Evolutionary conservation across 2,329 filamentous ascomycete species (phyloP), one percentile per base, ranked within the genome.

Genomic region (Ophiostoma montium): DNA sequence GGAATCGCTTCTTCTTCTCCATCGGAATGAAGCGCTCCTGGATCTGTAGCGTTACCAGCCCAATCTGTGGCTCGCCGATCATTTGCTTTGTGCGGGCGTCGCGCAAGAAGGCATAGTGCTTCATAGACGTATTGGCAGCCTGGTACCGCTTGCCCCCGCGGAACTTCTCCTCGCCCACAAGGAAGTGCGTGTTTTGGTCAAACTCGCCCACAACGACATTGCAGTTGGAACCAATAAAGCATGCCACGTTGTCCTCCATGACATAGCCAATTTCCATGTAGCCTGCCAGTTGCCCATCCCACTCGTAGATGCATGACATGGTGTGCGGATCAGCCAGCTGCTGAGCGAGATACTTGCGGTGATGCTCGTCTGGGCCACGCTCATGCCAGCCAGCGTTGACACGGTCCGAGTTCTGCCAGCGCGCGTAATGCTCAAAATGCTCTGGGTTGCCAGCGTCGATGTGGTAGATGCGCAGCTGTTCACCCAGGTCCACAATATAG

Each of bases 221-320:
- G 45, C 67, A 63, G 62, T 76, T 78, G 63, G 76, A 76, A 15
- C 70, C 70, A 49, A 75, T 73, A 1, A 78, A 67, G 19, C 67
- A 67, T 55, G 77, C 73, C 63, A 78, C 75, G 68, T 75, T 50
- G 32, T 52, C 48, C 33, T 44, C 44, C 35, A 49, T 75, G 56
- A 78, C 81, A 83, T 83, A 89, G 62, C 88, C 89, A 2, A 88
- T 69, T 62, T 90, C 85, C 60, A 85, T 88, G 61, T 89, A 89
- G 0, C 82, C 80, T 61, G 89, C 89, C 44, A 69, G 74, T 2
- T 70, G 72, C 30, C 83, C 80, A 50, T 89, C 75, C 61, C 86
- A 90, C 23, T 74, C 73, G 7, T 79, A 85, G 51, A 89, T 68
- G 42, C 89, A 68, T 21, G 80, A 76, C 47, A 87, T 67, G 53